A percentile compares a stretch with the other conserved stretches of the same genome.
phyloP scores from a whole-genome alignment of 495 filamentous ascomycete genomes.

The Parathielavia appendiculata region DNA sequence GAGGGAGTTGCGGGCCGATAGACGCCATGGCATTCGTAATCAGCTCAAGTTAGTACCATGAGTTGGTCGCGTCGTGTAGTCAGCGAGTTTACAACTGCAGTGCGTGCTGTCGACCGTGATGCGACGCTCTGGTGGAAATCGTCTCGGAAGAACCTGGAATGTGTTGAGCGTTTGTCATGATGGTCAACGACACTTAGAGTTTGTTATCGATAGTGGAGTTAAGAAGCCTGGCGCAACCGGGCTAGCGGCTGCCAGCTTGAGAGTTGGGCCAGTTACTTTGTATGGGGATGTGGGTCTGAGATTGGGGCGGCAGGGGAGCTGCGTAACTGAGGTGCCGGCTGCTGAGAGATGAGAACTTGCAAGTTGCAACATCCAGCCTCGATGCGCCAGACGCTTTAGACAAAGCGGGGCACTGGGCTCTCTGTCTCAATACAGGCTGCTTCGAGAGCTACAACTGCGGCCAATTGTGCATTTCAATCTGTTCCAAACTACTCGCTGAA shows the following conservation, averaged over 20 bases:
- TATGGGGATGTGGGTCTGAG: constrained; percentile 2
- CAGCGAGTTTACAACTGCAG: not conserved
- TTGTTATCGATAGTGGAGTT: too few relatives aligned
- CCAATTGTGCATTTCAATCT: not conserved
- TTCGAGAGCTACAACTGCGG: too few relatives aligned
- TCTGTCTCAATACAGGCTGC: not conserved
- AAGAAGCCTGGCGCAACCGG: too few relatives aligned
- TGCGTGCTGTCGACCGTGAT: too few relatives aligned
- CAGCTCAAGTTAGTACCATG: not conserved
- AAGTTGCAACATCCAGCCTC: constrained; percentile 3
- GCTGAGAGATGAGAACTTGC: not conserved
- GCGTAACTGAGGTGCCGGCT: constrained; percentile 15
- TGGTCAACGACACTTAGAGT: not conserved
- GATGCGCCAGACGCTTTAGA: constrained; percentile 9
- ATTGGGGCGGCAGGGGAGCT: constrained; percentile 20
- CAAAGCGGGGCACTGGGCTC: not conserved
- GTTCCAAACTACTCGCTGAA: too few relatives aligned
- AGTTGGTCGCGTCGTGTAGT: not conserved
- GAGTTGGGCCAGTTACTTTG: too few relatives aligned
- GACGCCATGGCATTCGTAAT: constrained; percentile 37
- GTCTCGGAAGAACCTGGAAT: not conserved
- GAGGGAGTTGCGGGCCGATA: constrained; percentile 48
- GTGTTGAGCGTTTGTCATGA: not conserved
- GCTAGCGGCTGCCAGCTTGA: too few relatives aligned
- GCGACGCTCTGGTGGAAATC: not conserved